Base-by-base conservation (phyloP, 73 alveolate species). In the Paramecium sexaurelia region DNA sequence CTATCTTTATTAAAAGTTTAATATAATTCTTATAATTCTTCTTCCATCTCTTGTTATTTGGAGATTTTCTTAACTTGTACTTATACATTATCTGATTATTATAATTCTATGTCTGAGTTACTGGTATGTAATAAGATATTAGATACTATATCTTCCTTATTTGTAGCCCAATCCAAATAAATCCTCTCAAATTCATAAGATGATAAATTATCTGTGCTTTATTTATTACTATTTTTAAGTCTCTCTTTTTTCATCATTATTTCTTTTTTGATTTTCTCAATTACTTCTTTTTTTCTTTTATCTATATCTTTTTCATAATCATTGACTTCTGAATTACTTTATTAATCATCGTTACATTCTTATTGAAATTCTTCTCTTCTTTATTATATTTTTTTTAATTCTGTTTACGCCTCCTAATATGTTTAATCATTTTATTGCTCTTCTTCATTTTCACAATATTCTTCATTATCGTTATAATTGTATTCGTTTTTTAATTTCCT, bases 121-220 rank as follows among this genome's bases (percentile, higher is more conserved):
- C 3, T 51, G 0, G 67, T n/a, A 20, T 51, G 67, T 29, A n/a
- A 51, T n/a, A 51, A 51, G 0, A 51, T 51, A n/a, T 51, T 51
- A 51, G 15, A 51, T 17, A 51, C 29, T 51, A 51, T 51, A n/a
- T 51, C 67, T 20, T 51, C 27, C 32, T 51, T 51, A 11, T 51
- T 51, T 17, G 67, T 51, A 1, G 29, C 67, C 67, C 67, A 61
- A 61, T 61, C 83, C 83, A 61, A 61, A 61, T 61, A 61, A 61
- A 61, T 61, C 26, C 83, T 61, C 26, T 61, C 83, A n/a, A 61
- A 61, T 6, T 61, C 83, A 61, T 61, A 61, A 32, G 83, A 1
- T 1, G 47, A 26, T 32, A 61, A 6, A 13, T 61, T 61, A 32
- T 61, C 83, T 26, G 83, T 10, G 11, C 10, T 61, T 61, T 61